Evolutionary conservation across 2,329 filamentous ascomycete species (phyloP), one percentile per base, ranked within the genome.

Genomic region (Aureobasidium leucospermi): DNA sequence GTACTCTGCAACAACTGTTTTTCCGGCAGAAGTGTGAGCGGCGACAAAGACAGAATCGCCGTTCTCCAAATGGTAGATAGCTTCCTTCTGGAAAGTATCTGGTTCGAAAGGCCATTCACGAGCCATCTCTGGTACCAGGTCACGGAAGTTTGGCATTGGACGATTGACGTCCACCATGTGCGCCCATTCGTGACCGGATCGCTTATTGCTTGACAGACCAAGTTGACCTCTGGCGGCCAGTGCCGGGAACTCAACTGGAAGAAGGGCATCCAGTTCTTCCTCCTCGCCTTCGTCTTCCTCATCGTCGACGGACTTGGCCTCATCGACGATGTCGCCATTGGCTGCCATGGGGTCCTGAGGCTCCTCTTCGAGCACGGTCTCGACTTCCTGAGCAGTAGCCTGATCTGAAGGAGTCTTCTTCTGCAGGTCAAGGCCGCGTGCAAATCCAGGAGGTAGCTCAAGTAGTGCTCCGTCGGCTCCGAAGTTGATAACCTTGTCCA

Each of bases 21-120:
- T 99, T 60, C 94, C 94, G 23, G 94, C 94, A 36, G 94, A 99
- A 0, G 94, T 99, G 71, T 99, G 94, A 0, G 94, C 94, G 9
- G 94, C 94, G 53, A 99, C 94, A 68, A 99, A 99, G 29, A 99
- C 94, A 0, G 93, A 97, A 70, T 99, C 94, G 16, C 94, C 93
- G 68, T 88, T 91, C 71, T 99, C 94, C 3, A 99, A 83, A 74
- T 97, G 94, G 71, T 97, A 99, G 2, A 99, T 89, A 6, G 94
- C 94, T 75, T 99, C 94, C 70, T 99, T 99, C 70, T 99, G 94
- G 75, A 99, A 99, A 0, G 89, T 96, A 68, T 99, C 94, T 38
- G 97, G 84, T 72, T 99, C 94, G 66, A 99, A 99, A 0, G 93
- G 92, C 89, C 92, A 99, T 64, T 95, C 88, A 64, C 88, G 84